Evolutionary conservation across 768 basidiomycete genomes (phyloP), one percentile per base, ranked within the genome.

Genomic region (Amanita rimosa): DNA sequence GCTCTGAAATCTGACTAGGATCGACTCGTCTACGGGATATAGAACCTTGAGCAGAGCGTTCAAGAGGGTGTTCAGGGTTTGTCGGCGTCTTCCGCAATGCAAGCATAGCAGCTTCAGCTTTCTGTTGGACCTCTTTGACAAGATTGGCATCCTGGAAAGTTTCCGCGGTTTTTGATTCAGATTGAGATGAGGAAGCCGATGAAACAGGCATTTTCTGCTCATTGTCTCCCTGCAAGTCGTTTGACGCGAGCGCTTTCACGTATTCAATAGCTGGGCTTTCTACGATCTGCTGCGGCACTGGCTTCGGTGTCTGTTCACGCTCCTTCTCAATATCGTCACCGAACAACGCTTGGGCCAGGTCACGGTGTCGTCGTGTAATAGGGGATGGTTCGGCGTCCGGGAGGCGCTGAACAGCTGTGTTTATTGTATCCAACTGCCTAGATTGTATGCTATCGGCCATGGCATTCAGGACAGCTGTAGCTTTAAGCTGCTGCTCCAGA

Each of bases 301-400:
- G 27, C 52, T 43, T 53, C 34, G 42, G 58, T 53, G 35, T 63
- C 55, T 44, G 35, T 44, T 41, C 35, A 33, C 31, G 56, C 13
- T 58, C 58, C 36, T 62, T 62, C 5, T 60, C 63, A 19, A 67
- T 68, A 22, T 63, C 65, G n/a, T 67, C 62, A 14, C 83, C 85
- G 55, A 90, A 88, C 36, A 91, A 65, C 14, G 79, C 81, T 49
- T 82, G 81, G 2, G 86, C 83, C n/a, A 91, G 72, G 58, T 85
- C 83, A 54, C 83, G 71, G 54, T 83, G 81, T 46, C 80, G 73
- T 49, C 79, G 78, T 37, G 78, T 74, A 31, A 72, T 76, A 22
- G 69, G 78, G 9, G 72, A 78, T 37, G 55, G 54, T 26, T 48
- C 55, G 24, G 45, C 51, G 37, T 52, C 49, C 43, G 38, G 48